phyloP scores from a whole-genome alignment of 345 rosid genomes.

The Trapa bicornis region DNA sequence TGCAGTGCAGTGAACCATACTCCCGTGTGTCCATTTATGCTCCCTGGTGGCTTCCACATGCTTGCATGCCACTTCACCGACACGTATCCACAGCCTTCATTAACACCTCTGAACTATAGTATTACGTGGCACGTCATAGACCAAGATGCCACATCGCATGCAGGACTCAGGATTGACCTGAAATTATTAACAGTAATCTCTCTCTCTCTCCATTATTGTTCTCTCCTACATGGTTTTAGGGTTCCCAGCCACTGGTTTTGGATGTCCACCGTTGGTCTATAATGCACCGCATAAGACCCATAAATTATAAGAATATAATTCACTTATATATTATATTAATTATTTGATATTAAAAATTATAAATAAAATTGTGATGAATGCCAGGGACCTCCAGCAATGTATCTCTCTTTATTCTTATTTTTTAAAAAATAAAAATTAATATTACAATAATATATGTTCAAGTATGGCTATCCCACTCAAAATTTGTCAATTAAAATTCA shows the following conservation, averaged over 20 bases:
- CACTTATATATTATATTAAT: no score
- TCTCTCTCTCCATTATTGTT: not conserved
- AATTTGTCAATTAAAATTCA: no score
- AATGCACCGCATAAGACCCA: no score
- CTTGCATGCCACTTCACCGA: constrained; percentile 23
- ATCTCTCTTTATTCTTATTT: no score
- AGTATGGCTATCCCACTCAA: no score
- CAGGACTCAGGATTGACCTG: not conserved
- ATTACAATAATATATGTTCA: no score
- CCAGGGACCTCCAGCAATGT: no score
- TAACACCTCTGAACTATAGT: not conserved
- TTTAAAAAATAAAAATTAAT: no score
- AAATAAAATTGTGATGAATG: no score
- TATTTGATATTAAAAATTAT: no score
- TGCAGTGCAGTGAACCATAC: not conserved
- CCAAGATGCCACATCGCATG: not conserved
- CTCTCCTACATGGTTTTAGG: not conserved
- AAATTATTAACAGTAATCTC: not conserved
- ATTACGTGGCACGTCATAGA: not conserved
- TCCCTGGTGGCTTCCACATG: constrained; percentile 25
- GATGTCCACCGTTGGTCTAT: no score
- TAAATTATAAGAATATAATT: no score
- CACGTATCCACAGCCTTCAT: constrained; percentile 29
- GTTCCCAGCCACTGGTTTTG: not conserved
- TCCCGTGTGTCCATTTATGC: not conserved